Evolutionary conservation across 208 protist species (phyloP).

Genomic region (Leishmania arabica): DNA sequence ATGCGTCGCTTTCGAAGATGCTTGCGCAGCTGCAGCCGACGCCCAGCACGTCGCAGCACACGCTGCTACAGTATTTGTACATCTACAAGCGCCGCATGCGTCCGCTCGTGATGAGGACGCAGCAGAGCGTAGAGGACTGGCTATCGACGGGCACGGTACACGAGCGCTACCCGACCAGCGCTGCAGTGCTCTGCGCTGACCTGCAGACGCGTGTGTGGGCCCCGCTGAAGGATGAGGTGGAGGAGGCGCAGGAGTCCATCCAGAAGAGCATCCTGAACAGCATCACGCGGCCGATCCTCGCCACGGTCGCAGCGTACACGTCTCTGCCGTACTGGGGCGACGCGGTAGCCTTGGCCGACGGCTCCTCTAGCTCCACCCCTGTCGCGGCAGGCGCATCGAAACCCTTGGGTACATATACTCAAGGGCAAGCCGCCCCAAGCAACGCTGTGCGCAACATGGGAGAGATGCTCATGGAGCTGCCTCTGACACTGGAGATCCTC

Average conservation of each 20-base stretch:
- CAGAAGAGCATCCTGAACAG: slow-evolving; percentile 31
- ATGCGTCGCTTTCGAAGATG: slow-evolving; percentile 27
- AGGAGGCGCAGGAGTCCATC: slow-evolving; percentile 28
- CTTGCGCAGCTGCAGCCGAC: slow-evolving; percentile 25
- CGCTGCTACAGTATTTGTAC: slow-evolving; percentile 28
- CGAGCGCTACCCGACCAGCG: slow-evolving; percentile 37
- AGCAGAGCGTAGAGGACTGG: slow-evolving; percentile 44
- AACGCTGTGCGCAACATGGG: slow-evolving; percentile 65
- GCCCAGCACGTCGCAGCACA: slow-evolving; percentile 12
- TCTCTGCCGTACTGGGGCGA: slow-evolving; percentile 42
- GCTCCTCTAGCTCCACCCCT: neutral
- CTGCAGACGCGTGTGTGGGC: slow-evolving; percentile 48
- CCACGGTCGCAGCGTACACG: slow-evolving; percentile 39
- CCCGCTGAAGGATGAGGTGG: slow-evolving; percentile 42
- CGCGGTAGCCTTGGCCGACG: neutral
- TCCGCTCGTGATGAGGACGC: slow-evolving; percentile 34
- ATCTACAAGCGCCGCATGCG: slow-evolving; percentile 18
- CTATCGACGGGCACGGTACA: slow-evolving; percentile 35
- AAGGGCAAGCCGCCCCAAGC: slow-evolving; percentile 48
- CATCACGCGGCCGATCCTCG: slow-evolving; percentile 52
- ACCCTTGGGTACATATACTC: slow-evolving; percentile 23
- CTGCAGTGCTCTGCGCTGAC: slow-evolving; percentile 17
- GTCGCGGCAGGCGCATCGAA: neutral
- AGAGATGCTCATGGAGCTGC: slow-evolving; percentile 84
- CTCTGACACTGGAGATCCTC: slow-evolving; percentile 68